Base-by-base conservation (phyloP, 306 rosid genomes). In the Erythrophleum fordii region DNA sequence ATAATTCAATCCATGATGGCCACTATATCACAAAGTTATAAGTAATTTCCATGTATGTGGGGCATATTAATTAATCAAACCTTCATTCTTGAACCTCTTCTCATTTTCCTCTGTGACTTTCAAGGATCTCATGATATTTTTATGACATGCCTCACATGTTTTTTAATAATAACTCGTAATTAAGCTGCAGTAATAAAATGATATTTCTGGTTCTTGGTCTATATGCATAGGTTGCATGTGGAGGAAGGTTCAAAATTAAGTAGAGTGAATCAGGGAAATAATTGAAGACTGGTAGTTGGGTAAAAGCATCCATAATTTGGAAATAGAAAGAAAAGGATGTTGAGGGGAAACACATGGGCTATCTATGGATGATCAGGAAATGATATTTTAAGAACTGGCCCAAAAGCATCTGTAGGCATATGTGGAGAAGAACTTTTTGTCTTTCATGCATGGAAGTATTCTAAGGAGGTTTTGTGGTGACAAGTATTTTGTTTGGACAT, bases 371-470 rank as follows among this genome's bases (percentile, higher is more conserved):
- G 70, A 73, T 39, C 18, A 9, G 75, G 83, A 84, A 84, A 85
- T 77, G 79, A 84, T 86, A 81, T 85, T 88, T 84, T 80, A 44
- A 83, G 84, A 79, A 44, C 66, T 79, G 83, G 85, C 81, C 84
- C 80, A 66, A 64, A 77, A 41, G 65, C 82, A 76, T 35, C 44
- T 46, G 22, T 20, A 53, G 60, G 37, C 34, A 61, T 87, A 60
- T 83, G 89, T 85, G 91, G 94, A 85, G 86, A 82, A 77, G 75
- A 83, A 80, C 71, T 79, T 83, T 88, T 90, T 90, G 91, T 88
- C 91, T 81, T 67, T 78, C 22, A 7, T 67, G 52, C 14, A 28
- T 46, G 65, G 67, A 83, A 55, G 73, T 79, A 73, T 86, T 86
- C 80, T 48, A 39, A 9, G 69, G 13, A 22, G 22, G 26, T 76